phyloP scores from a whole-genome alignment of 148 eudicot genomes.

The Rhododendron ovatum region DNA sequence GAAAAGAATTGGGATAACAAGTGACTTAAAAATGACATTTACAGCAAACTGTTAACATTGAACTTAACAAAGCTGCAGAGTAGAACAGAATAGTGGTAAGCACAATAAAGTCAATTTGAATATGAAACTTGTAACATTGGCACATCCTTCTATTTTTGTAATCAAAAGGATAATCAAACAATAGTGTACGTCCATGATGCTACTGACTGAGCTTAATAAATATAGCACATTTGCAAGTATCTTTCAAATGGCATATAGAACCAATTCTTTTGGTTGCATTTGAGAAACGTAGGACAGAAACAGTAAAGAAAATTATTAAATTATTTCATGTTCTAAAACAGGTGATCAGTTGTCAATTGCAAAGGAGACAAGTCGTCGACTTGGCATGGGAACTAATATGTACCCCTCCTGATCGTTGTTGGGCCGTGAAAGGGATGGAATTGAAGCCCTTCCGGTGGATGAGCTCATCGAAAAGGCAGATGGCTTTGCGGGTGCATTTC shows the following conservation, averaged over 20 bases:
- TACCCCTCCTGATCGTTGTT: slow-evolving; percentile 58
- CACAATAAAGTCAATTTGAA: background rate
- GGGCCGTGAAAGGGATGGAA: slow-evolving; percentile 37
- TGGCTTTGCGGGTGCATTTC: slow-evolving; percentile 71
- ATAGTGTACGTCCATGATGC: background rate
- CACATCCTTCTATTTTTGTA: background rate
- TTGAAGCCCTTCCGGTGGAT: slow-evolving; percentile 52
- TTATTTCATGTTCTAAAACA: slow-evolving; percentile 5
- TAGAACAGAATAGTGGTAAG: background rate
- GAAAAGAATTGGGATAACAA: background rate
- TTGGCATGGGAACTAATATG: slow-evolving; percentile 71
- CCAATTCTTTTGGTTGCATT: background rate
- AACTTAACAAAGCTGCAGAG: background rate
- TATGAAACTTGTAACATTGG: background rate
- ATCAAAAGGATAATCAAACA: background rate
- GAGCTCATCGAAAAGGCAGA: slow-evolving; percentile 62
- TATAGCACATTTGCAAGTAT: background rate
- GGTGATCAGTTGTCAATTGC: slow-evolving; percentile 73
- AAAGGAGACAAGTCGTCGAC: slow-evolving; percentile 65
- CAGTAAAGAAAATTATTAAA: background rate
- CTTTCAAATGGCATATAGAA: background rate
- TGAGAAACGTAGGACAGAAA: background rate
- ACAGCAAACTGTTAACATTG: background rate
- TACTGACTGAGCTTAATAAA: background rate
- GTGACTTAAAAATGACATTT: background rate